Evolutionary conservation across 2,329 filamentous ascomycete species (phyloP).

Genomic region (Verticillium nonalfalfae): DNA sequence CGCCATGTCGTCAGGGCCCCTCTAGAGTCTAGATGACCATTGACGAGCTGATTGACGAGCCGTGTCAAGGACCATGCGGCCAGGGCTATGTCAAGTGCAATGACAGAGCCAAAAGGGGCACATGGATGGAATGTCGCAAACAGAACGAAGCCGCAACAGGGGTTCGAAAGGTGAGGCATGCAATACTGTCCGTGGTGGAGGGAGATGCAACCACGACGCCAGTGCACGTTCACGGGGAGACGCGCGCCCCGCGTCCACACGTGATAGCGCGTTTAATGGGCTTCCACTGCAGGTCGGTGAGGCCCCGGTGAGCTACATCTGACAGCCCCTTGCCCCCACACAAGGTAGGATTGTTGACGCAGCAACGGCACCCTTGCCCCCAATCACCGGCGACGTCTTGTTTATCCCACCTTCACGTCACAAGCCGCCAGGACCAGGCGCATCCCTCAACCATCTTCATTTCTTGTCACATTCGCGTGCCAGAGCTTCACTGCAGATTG

Average conservation of each 20-base stretch:
- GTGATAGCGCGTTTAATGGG: conserved; percentile 9
- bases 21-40: not conserved
- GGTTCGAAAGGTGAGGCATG: not conserved
- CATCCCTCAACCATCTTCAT: not conserved
- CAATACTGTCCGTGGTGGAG: not conserved
- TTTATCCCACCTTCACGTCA: conserved; percentile 3
- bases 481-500: not conserved
- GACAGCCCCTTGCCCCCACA: not conserved
- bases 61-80: not conserved
- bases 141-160: not conserved
- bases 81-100: not conserved
- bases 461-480: not conserved
- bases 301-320: not conserved
- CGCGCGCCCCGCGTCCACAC: conserved; percentile 8
- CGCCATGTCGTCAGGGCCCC: not conserved
- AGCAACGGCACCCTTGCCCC: not conserved
- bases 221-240: conserved; percentile 9
- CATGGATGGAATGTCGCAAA: not conserved
- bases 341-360: not conserved
- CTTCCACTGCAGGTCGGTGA: not conserved
- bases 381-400: not conserved
- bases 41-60: not conserved
- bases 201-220: not conserved
- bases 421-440: not conserved
- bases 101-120: not conserved